Evolutionary conservation across 2,329 filamentous ascomycete genomes (phyloP).

Genomic region (Arthroderma sp.): DNA sequence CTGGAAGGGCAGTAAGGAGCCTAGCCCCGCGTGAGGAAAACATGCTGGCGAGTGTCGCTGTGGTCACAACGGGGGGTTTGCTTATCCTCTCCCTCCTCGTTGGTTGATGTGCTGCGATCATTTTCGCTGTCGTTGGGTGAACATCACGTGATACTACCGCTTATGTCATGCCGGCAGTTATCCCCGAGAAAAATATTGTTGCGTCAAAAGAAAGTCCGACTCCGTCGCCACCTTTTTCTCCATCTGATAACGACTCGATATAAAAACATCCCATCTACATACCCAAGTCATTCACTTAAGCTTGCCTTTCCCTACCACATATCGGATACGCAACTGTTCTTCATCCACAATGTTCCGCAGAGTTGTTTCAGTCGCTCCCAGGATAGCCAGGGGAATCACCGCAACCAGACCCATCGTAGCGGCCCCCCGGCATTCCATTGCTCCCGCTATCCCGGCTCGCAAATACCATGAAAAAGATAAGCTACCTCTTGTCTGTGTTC

Average conservation of each 20-base stretch:
- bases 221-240: not conserved
- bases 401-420: slow-evolving; percentile 31
- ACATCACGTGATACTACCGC: no score
- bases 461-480: slow-evolving; percentile 55
- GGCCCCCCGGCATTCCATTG: slow-evolving; percentile 34
- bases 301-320: no score
- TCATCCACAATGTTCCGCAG: slow-evolving; percentile 42
- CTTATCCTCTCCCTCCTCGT: no score
- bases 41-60: no score
- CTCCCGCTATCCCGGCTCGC: slow-evolving; percentile 32
- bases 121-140: no score
- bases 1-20: no score
- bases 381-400: slow-evolving; percentile 35
- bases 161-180: no score
- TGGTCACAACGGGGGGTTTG: no score
- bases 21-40: no score
- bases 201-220: no score
- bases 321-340: not conserved
- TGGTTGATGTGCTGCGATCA: no score
- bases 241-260: not conserved
- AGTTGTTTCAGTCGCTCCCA: slow-evolving; percentile 41
- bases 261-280: not conserved
- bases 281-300: not conserved
- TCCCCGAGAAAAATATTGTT: no score
- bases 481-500: slow-evolving; percentile 16